Conservation (phyloP, 164 flowering plant genomes). For the Hamamelis virginiana region DNA sequence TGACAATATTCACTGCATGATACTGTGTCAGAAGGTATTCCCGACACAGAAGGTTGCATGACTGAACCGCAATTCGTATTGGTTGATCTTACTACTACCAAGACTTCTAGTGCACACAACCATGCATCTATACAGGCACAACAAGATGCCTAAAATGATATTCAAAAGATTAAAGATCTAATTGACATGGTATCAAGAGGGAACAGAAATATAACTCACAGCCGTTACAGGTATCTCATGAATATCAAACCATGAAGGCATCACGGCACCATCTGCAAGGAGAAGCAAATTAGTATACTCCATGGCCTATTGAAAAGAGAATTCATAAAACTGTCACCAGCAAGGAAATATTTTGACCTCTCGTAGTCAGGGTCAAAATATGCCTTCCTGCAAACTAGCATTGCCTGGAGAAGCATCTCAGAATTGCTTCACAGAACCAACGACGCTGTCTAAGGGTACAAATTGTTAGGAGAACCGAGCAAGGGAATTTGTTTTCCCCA, state of each 20-base stretch:
- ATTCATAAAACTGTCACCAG: not conserved
- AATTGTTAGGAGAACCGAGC: too few relatives aligned
- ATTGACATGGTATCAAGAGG: not conserved
- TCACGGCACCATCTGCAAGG: conserved; percentile 73
- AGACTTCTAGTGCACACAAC: not conserved
- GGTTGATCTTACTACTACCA: not conserved
- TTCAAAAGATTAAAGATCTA: not conserved
- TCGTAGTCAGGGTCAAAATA: not conserved
- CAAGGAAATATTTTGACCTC: not conserved
- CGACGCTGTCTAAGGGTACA: too few relatives aligned
- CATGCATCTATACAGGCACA: not conserved
- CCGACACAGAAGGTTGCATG: not conserved
- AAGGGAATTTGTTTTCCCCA: too few relatives aligned
- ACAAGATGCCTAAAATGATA: not conserved
- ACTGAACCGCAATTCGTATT: not conserved
- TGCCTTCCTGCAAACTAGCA: not conserved
- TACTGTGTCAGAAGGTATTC: not conserved
- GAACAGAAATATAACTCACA: conserved; percentile 45
- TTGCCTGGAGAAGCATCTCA: not conserved
- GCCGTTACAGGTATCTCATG: conserved; percentile 85
- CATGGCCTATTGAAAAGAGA: not conserved
- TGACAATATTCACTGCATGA: too few relatives aligned
- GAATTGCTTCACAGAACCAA: too few relatives aligned
- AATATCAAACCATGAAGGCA: conserved; percentile 99
- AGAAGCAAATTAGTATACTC: conserved; percentile 12